A percentile compares a stretch with the other conserved stretches of the same genome.
These are phyloP conservation scores for Microdochium bolleyi DNA, from an alignment of 2,329 filamentous ascomycete genomes.

Conservation along the genomic window DNA sequence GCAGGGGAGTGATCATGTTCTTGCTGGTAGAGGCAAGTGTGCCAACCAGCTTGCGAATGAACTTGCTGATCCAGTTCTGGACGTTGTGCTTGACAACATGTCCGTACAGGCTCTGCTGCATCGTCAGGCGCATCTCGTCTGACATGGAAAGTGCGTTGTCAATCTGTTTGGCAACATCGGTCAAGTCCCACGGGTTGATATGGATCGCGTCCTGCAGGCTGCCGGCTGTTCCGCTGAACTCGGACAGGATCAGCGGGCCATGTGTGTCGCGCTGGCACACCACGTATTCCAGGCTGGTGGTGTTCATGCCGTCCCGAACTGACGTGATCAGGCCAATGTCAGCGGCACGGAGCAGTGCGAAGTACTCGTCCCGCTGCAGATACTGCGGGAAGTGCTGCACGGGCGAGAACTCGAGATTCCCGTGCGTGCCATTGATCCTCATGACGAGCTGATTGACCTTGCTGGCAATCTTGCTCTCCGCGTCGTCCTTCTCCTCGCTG, in stretches of 20 bases:
- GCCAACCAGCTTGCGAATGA: slow-evolving; percentile 69
- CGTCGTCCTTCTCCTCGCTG: slow-evolving; percentile 69
- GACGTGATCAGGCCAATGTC: slow-evolving; percentile 94
- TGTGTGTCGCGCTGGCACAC: slow-evolving; percentile 83
- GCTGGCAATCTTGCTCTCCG: slow-evolving; percentile 73
- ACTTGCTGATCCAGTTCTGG: slow-evolving; percentile 75
- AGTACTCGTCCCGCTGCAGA: slow-evolving; percentile 82
- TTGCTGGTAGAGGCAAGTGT: slow-evolving; percentile 73
- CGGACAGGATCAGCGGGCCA: slow-evolving; percentile 85
- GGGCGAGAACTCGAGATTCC: slow-evolving; percentile 80
- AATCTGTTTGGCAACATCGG: slow-evolving; percentile 76
- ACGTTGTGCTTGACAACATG: slow-evolving; percentile 84
- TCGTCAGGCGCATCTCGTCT: slow-evolving; percentile 52
- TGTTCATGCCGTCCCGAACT: slow-evolving; percentile 96
- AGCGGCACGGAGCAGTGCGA: slow-evolving; percentile 81
- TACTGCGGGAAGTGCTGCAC: slow-evolving; percentile 96
- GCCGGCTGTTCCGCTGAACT: slow-evolving; percentile 91
- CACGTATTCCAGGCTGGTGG: slow-evolving; percentile 89
- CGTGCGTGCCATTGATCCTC: slow-evolving; percentile 84
- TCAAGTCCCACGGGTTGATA: slow-evolving; percentile 93
- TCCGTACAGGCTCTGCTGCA: slow-evolving; percentile 69
- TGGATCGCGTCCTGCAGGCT: slow-evolving; percentile 81
- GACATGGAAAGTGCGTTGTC: slow-evolving; percentile 74
- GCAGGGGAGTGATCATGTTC: slow-evolving; percentile 67
- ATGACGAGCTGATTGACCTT: slow-evolving; percentile 87